Base-by-base conservation (phyloP, 2,329 filamentous ascomycete genomes). In the Cladosporium phlei region DNA sequence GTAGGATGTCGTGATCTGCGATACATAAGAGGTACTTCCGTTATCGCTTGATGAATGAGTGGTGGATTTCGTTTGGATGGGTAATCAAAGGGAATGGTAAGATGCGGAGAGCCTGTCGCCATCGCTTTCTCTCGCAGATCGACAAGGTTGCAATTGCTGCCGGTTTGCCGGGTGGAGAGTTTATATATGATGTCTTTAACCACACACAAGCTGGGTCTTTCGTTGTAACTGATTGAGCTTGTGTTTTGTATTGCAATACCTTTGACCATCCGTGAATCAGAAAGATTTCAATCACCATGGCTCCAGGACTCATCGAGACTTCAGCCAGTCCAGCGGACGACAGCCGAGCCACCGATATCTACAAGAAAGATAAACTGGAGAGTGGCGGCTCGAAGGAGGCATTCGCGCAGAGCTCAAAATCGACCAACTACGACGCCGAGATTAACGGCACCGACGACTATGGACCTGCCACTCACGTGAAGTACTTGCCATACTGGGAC, bases 381-480 rank as follows among this genome's bases (percentile, higher is more conserved):
- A 52, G 51, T 27, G 51, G 43, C 16, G 47, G 52, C 3, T 67
- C 66, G 54, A 69, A 73, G 51, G 71, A 73, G 48, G 68, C 70
- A 4, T 72, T 67, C 44, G 64, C 65, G 37, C 64, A 65, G 50
- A 66, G 67, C 9, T 68, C 69, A 1, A 65, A 64, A 30, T 62
- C 61, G 4, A 73, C 66, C 51, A 68, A 71, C 38, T 71, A 73
- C 50, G 75, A 78, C 0, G 62, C 67, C 4, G 78, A 81, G 53
- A 54, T 77, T 28, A 68, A 78, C 39, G 78, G 78, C 3, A 75
- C 72, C 9, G 70, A 62, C 2, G 76, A 72, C 50, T 71, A 78
- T 55, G 68, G 74, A 12, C 73, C 77, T 8, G 76, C 77, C 5
- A 74, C 80, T 61, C 89, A 86, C 55, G 81, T 81, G 3, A 73